phyloP scores from a whole-genome alignment of 768 basidiomycete genomes.

The Suillus americanus region DNA sequence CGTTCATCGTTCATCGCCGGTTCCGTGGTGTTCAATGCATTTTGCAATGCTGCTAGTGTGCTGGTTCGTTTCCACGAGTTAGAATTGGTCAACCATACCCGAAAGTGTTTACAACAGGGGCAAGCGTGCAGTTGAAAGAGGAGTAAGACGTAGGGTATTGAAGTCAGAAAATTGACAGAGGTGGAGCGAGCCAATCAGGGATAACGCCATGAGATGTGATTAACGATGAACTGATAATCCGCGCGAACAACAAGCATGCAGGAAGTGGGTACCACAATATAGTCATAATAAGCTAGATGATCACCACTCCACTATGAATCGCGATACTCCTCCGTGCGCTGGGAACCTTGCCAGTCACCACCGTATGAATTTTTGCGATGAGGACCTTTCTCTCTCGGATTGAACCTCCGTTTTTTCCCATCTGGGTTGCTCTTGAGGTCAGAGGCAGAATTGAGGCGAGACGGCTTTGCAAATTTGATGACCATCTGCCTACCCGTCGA shows the following conservation, averaged over 20 bases:
- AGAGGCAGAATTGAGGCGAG: background rate
- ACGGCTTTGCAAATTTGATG: conserved; percentile 21
- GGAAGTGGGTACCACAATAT: background rate
- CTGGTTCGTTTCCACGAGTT: conserved; percentile 22
- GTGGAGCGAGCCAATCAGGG: background rate
- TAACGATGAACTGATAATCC: background rate
- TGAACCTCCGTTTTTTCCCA: background rate
- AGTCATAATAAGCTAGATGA: background rate
- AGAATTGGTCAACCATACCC: conserved; percentile 40
- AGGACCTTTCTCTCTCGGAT: background rate
- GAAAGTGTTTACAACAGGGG: conserved; percentile 27
- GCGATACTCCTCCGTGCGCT: background rate
- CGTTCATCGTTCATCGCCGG: conserved; percentile 28
- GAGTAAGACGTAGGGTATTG: too few species aligned
- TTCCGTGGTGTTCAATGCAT: background rate
- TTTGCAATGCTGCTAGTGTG: background rate
- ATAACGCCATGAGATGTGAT: background rate
- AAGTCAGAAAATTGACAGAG: background rate
- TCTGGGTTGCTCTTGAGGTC: background rate
- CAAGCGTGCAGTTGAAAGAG: background rate
- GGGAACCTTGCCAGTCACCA: background rate
- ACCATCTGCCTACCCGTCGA: conserved; percentile 2
- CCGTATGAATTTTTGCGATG: background rate
- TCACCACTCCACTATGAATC: background rate
- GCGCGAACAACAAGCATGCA: background rate